Conservation (phyloP, 2,329 filamentous ascomycete genomes). For the Fusarium sp. region DNA sequence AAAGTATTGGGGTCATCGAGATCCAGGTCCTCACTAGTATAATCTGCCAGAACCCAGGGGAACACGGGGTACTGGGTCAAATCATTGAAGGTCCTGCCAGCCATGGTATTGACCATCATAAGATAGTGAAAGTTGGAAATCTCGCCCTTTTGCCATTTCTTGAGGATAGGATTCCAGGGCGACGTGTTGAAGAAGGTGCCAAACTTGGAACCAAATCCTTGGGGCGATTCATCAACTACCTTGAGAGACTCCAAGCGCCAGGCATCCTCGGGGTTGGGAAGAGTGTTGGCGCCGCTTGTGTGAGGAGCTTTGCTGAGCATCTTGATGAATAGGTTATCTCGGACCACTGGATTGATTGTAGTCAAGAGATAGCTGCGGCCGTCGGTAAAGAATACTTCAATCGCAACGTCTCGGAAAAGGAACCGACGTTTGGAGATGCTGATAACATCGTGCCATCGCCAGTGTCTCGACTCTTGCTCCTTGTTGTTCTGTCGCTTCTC, state of each 20-base stretch:
- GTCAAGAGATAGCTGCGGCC: conserved; percentile 95
- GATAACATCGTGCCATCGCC: conserved; percentile 95
- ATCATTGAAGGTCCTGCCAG: conserved; percentile 97
- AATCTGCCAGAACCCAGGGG: conserved; percentile 96
- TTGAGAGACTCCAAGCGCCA: conserved; percentile 93
- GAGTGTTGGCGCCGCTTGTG: conserved; percentile 76
- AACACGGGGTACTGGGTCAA: conserved; percentile 98
- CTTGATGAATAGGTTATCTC: conserved; percentile 86
- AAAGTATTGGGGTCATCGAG: conserved; percentile 87
- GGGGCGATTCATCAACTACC: conserved; percentile 71
- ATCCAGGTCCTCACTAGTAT: conserved; percentile 93
- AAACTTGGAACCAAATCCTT: conserved; percentile 86
- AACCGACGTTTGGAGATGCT: conserved; percentile 97
- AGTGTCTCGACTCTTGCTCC: conserved; percentile 89
- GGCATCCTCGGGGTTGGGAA: conserved; percentile 86
- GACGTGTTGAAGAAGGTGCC: conserved; percentile 91
- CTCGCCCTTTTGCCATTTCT: conserved; percentile 92
- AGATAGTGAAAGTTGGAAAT: conserved; percentile 99
- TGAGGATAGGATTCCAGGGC: conserved; percentile 86
- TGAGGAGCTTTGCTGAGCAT: conserved; percentile 86
- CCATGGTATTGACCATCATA: conserved; percentile 98
- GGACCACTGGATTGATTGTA: conserved; percentile 78
- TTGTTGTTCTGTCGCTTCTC: conserved; percentile 72
- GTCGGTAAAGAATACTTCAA: conserved; percentile 98
- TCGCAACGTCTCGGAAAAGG: conserved; percentile 92